Evolutionary conservation across 768 basidiomycete genomes (phyloP).

Genomic region (Mycena latifolia): DNA sequence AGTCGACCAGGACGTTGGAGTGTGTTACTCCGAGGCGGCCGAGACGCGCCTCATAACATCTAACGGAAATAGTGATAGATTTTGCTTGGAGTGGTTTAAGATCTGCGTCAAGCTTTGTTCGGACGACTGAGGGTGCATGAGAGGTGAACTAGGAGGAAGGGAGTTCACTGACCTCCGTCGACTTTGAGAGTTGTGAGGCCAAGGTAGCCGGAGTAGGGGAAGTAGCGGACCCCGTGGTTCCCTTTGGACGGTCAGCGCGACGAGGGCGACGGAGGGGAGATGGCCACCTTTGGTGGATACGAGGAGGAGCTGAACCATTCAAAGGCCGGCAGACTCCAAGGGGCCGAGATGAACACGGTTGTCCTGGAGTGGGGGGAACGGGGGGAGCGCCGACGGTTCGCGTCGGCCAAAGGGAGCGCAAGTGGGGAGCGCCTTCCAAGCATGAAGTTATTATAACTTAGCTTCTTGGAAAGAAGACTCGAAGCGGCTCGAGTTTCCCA

Average conservation of each 20-base stretch:
- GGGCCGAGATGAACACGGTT: background rate
- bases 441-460: too few relatives aligned
- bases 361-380: too few relatives aligned
- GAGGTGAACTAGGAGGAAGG: constrained; percentile 15
- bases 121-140: constrained; percentile 63
- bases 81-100: constrained; percentile 74
- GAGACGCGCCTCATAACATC: constrained; percentile 85
- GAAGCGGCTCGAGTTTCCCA: too few relatives aligned
- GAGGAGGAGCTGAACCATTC: constrained; percentile 79
- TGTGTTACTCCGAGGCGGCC: constrained; percentile 68
- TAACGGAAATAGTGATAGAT: constrained; percentile 78
- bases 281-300: constrained; percentile 71
- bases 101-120: constrained; percentile 79
- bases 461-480: too few relatives aligned
- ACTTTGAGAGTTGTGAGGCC: constrained; percentile 85
- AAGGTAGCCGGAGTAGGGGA: constrained; percentile 83
- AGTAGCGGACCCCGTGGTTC: constrained; percentile 77
- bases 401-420: too few relatives aligned
- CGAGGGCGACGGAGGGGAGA: too few relatives aligned
- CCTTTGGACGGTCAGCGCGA: too few relatives aligned
- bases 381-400: too few relatives aligned
- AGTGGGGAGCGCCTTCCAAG: too few relatives aligned
- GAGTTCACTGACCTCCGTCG: constrained; percentile 73
- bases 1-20: constrained; percentile 78
- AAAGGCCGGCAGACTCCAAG: background rate